Percentiles rank a stretch among this genome's conserved stretches.
Evolutionary conservation across 805 yeast genomes (phyloP).

Genomic region (Cyberlindnera maclurae): DNA sequence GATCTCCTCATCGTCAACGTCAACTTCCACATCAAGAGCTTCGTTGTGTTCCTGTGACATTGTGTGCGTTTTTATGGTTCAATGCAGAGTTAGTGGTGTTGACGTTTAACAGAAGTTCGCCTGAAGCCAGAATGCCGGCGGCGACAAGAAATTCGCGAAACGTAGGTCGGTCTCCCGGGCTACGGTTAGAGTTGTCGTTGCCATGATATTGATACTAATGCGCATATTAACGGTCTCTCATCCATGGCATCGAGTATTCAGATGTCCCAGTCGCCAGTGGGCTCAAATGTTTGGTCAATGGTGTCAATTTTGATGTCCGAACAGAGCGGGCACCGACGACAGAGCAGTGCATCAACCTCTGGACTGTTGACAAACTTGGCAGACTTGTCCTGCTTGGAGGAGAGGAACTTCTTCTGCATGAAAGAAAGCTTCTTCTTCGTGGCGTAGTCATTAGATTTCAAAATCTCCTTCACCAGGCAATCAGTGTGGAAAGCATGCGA

Average conservation of each 20-base stretch:
- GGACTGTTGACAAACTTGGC: slow-evolving; percentile 23
- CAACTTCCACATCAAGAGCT: slow-evolving; percentile 19
- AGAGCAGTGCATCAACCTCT: slow-evolving; percentile 54
- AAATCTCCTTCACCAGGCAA: slow-evolving; percentile 61
- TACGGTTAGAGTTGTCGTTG: no score
- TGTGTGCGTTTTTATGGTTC: not conserved
- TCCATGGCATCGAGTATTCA: not conserved
- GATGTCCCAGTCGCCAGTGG: slow-evolving; percentile 42
- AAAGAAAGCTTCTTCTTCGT: slow-evolving; percentile 56
- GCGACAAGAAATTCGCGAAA: no score
- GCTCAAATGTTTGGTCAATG: slow-evolving; percentile 43
- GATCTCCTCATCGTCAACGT: slow-evolving; percentile 23
- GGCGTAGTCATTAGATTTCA: slow-evolving; percentile 58
- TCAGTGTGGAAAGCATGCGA: slow-evolving; percentile 86
- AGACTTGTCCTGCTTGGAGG: slow-evolving; percentile 21
- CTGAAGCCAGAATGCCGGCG: no score
- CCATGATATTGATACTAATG: no score
- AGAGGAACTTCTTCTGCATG: slow-evolving; percentile 31
- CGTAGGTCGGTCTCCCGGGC: no score
- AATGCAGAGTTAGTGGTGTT: no score
- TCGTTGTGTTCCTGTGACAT: slow-evolving; percentile 1
- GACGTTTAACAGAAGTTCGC: no score
- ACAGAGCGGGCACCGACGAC: slow-evolving; percentile 68
- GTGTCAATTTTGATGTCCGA: slow-evolving; percentile 64
- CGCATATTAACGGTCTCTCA: no score